Conservation (phyloP, 2,329 filamentous ascomycete genomes). For the Neurospora sp. region DNA sequence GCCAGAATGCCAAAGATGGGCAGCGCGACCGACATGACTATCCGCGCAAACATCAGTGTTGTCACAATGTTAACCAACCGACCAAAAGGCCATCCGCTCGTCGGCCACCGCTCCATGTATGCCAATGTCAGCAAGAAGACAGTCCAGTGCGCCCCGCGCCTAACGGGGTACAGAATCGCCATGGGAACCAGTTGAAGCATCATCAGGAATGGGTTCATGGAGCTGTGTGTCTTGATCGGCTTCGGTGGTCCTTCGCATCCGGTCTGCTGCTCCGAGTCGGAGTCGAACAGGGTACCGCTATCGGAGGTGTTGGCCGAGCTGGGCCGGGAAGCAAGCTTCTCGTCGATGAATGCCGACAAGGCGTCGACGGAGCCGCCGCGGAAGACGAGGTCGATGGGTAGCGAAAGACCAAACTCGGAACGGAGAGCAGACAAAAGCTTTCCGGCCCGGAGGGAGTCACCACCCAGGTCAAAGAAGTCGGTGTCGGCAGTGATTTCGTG, state of each 20-base stretch:
- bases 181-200: slow-evolving; percentile 41
- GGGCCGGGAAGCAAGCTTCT: neutral
- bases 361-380: slow-evolving; percentile 34
- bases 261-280: neutral
- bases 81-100: slow-evolving; percentile 29
- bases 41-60: slow-evolving; percentile 32
- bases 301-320: neutral
- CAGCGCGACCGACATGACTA: slow-evolving; percentile 28
- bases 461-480: slow-evolving; percentile 44
- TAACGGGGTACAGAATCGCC: slow-evolving; percentile 38
- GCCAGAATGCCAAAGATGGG: slow-evolving; percentile 38
- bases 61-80: slow-evolving; percentile 39
- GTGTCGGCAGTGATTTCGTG: slow-evolving; percentile 30
- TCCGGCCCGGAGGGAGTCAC: slow-evolving; percentile 45
- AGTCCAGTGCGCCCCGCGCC: slow-evolving; percentile 42
- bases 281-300: neutral
- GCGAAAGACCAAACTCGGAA: slow-evolving; percentile 34
- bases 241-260: neutral
- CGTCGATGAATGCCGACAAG: slow-evolving; percentile 21
- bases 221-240: slow-evolving; percentile 31
- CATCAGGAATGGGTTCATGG: slow-evolving; percentile 38
- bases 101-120: slow-evolving; percentile 29
- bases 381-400: slow-evolving; percentile 44
- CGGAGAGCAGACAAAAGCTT: slow-evolving; percentile 40
- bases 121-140: slow-evolving; percentile 39